Base-by-base conservation (phyloP, 1,139 yeast species). In the Diutina siamensis region DNA sequence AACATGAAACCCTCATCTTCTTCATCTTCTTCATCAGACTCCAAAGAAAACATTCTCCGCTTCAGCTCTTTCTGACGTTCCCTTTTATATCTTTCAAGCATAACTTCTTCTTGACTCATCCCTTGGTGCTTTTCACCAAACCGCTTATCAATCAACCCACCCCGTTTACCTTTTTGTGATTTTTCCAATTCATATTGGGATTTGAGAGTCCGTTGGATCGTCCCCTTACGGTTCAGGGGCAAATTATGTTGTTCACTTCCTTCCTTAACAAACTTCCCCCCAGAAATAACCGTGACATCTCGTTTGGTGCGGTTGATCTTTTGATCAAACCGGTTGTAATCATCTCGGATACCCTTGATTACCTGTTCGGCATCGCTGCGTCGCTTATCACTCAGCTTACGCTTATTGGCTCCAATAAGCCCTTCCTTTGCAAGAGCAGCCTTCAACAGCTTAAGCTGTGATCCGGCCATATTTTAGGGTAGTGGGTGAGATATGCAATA, bases 51-150 rank as follows among this genome's bases (percentile, higher is more conserved):
- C 47, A 79, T 61, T 44, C 78, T 74, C 49, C 67, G 67, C 18
- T 72, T 78, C 45, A 60, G 59, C 19, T 72, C 68, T 1, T 77
- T 65, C 60, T 85, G 94, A 60, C 86, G 75, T 67, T 92, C 98
- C 49, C 81, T 76, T 1, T 96, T 85, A 65, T 87, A 94, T 66
- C 98, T 80, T 57, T 84, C 95, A 64, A 92, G 74, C 96, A 89
- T 89, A 61, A 84, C 86, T 56, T 92, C 97, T 62, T 94, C 98
- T 13, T 80, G 80, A 19, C 83, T 76, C 69, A 94, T 59, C 45
- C 72, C 65, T 33, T 74, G 67, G 62, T 86, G 81, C 55, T 78
- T 76, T 59, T 92, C 98, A 59, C 98, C 99, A 62, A 94, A 92
- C 63, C 98, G 78, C 54, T 87, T 74, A 67, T 94, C 98, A 3